These are phyloP conservation scores for Fusarium newnesense DNA, from an alignment of 2,329 filamentous ascomycete species.

Conservation along the genomic window DNA sequence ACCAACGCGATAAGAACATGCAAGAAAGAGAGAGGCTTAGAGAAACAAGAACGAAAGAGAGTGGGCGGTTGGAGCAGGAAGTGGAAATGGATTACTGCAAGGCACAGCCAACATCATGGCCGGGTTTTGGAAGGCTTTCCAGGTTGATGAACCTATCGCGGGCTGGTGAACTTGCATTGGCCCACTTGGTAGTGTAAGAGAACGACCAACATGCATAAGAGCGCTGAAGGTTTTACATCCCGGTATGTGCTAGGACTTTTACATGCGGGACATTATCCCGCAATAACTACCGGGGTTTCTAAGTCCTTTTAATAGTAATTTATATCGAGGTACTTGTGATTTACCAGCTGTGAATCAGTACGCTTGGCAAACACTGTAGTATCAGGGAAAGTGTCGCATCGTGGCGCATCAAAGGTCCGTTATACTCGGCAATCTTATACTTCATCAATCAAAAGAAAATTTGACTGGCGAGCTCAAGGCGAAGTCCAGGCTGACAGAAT, in stretches of 20 bases:
- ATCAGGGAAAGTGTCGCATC: not conserved
- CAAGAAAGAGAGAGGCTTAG: not conserved
- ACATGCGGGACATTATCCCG: not conserved
- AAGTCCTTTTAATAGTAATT: not conserved
- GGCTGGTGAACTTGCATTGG: not conserved
- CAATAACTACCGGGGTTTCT: not conserved
- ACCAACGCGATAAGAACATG: not conserved
- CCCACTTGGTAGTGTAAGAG: not conserved
- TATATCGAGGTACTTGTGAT: not conserved
- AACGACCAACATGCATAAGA: conserved; percentile 12
- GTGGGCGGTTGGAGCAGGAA: not conserved
- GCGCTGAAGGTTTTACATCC: not conserved
- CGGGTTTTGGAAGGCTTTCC: not conserved
- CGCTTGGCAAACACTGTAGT: not conserved
- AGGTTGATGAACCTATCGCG: not conserved
- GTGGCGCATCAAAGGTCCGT: not conserved
- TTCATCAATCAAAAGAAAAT: too few species aligned
- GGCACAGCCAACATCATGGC: not conserved
- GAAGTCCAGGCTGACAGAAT: too few species aligned
- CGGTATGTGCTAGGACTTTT: not conserved
- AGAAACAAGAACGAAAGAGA: not conserved
- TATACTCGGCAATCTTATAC: too few species aligned
- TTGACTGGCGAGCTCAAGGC: not conserved
- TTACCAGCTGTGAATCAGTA: not conserved
- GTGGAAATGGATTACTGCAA: not conserved